phyloP scores from a whole-genome alignment of 2,329 filamentous ascomycete genomes.

The Aspergillus uvarum region DNA sequence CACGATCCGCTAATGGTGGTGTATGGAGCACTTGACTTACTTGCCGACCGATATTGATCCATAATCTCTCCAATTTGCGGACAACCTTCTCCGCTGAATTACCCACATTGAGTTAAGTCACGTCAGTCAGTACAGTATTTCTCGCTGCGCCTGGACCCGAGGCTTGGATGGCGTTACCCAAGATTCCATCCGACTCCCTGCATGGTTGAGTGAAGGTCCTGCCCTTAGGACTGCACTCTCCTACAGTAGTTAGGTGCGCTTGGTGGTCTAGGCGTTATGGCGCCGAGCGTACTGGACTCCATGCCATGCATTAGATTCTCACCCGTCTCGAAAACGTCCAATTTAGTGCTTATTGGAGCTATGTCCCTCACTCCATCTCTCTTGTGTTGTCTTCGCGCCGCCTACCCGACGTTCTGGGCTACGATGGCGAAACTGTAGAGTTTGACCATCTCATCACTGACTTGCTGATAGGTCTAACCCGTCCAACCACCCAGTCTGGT shows the following conservation, averaged over 20 bases:
- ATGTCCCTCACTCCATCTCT: not conserved
- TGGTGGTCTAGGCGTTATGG: not conserved
- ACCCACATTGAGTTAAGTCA: not conserved
- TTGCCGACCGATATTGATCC: not conserved
- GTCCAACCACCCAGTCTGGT: not conserved
- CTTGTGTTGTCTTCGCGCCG: not conserved
- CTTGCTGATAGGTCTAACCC: not conserved
- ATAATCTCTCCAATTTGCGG: not conserved
- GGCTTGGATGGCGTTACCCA: not conserved
- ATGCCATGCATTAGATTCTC: not conserved
- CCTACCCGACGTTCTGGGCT: not conserved
- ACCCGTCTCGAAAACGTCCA: not conserved
- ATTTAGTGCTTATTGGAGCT: not conserved
- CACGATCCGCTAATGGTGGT: not conserved
- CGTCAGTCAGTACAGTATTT: too few species aligned
- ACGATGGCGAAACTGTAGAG: not conserved
- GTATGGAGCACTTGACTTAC: not conserved
- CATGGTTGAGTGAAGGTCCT: not conserved
- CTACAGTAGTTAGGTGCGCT: not conserved
- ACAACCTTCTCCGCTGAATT: not conserved
- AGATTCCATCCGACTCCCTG: not conserved
- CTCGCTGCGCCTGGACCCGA: not conserved
- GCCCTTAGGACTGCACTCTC: not conserved
- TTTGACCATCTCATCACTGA: not conserved
- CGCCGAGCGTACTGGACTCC: not conserved